Percentiles rank a stretch among this genome's conserved stretches.
Evolutionary conservation across 2,329 filamentous ascomycete species (phyloP).

Genomic region (Beauveria asiatica): DNA sequence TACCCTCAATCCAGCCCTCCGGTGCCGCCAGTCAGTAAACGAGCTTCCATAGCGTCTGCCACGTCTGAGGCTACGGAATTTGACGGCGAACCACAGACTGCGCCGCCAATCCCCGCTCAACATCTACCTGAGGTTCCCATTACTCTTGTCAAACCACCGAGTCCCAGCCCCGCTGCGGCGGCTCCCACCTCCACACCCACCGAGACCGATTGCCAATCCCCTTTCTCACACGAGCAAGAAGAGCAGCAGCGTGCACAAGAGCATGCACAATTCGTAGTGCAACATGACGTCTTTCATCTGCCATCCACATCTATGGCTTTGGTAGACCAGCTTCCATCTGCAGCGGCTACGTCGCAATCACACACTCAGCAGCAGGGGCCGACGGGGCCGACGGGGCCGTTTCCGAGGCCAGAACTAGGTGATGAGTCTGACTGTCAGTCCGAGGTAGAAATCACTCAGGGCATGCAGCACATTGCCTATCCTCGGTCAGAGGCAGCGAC

Average conservation of each 20-base stretch:
- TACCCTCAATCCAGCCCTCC: constrained; percentile 39
- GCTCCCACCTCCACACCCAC: constrained; percentile 16
- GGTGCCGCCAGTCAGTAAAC: constrained; percentile 37
- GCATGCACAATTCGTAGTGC: neutral
- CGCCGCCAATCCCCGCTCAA: constrained; percentile 34
- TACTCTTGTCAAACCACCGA: constrained; percentile 21
- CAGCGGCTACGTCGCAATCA: neutral
- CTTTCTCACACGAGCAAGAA: constrained; percentile 38
- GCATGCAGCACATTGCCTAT: constrained; percentile 18
- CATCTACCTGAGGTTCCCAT: constrained; percentile 18
- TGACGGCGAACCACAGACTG: constrained; percentile 62
- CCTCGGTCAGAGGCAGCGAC: constrained; percentile 23
- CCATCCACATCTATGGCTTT: neutral
- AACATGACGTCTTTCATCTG: neutral
- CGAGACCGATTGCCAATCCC: constrained; percentile 39
- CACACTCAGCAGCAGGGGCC: neutral
- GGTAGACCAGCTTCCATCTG: neutral
- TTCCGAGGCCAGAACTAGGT: constrained; percentile 26
- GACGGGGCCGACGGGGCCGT: constrained; percentile 19
- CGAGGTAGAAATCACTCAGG: constrained; percentile 23
- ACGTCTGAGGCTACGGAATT: constrained; percentile 60
- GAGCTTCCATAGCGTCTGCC: constrained; percentile 50
- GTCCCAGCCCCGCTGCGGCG: constrained; percentile 17
- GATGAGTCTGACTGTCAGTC: constrained; percentile 33
- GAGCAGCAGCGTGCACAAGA: constrained; percentile 13